These are phyloP conservation scores for Fusarium foetens DNA, from an alignment of 2,329 filamentous ascomycete genomes.

Conservation along the genomic window DNA sequence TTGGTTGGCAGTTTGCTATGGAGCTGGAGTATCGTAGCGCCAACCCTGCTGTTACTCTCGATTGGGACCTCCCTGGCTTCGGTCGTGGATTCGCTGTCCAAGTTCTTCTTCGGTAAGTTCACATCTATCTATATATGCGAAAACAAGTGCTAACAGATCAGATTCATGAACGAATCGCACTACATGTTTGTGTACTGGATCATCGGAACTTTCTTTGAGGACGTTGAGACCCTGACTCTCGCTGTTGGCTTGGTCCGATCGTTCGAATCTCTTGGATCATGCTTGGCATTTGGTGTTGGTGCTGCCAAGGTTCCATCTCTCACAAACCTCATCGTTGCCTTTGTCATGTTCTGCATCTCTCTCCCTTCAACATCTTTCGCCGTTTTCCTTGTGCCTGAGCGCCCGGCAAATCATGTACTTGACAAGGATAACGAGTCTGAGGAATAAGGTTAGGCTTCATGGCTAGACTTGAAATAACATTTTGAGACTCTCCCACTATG, in stretches of 20 bases:
- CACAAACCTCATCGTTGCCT: constrained; percentile 59
- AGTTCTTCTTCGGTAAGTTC: constrained; percentile 55
- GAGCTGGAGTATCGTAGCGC: constrained; percentile 57
- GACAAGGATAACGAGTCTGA: constrained; percentile 12
- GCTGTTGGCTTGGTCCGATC: constrained; percentile 59
- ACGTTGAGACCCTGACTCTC: constrained; percentile 61
- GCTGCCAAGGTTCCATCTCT: constrained; percentile 58
- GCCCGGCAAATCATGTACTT: constrained; percentile 22
- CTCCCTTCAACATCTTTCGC: constrained; percentile 51
- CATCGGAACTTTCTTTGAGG: constrained; percentile 61
- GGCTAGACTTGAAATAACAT: background rate
- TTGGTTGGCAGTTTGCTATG: constrained; percentile 60
- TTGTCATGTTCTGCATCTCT: constrained; percentile 58
- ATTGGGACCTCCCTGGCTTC: constrained; percentile 58
- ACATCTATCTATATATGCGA: fast-evolving
- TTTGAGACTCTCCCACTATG: background rate
- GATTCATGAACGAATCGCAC: constrained; percentile 62
- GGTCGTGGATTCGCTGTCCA: constrained; percentile 59
- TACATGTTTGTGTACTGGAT: constrained; percentile 65
- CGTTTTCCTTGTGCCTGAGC: constrained; percentile 52
- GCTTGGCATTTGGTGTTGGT: constrained; percentile 59
- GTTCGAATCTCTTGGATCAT: constrained; percentile 60
- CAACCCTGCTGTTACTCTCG: constrained; percentile 53
- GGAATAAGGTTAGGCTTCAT: background rate
- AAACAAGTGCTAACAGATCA: constrained; percentile 7